A percentile compares a stretch with the other conserved stretches of the same genome.
Evolutionary conservation across 495 filamentous ascomycete genomes (phyloP).

Genomic region (Penicillium lagena): DNA sequence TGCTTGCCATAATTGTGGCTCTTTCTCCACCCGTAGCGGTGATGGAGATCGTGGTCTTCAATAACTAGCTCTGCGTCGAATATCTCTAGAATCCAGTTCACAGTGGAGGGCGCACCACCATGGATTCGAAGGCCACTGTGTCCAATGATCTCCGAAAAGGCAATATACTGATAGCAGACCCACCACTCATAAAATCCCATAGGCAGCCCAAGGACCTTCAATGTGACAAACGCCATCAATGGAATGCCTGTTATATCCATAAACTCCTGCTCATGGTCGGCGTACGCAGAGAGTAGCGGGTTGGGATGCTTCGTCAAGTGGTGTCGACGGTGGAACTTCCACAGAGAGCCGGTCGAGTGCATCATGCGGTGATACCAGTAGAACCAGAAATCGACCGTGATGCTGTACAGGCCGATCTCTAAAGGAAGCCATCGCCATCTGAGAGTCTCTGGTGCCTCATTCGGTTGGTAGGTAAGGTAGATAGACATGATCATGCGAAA

Average conservation of each 20-base stretch:
- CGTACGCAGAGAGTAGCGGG: conserved; percentile 20
- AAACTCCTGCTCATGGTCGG: conserved; percentile 23
- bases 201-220: conserved; percentile 15
- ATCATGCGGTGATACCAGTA: conserved; percentile 25
- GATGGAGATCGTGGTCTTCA: conserved; percentile 26
- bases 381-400: conserved; percentile 24
- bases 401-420: conserved; percentile 20
- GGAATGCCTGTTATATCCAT: conserved; percentile 23
- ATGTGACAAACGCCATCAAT: conserved; percentile 15
- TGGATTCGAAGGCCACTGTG: conserved; percentile 22
- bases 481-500: conserved; percentile 19
- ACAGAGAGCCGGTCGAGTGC: conserved; percentile 13
- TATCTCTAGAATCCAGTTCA: conserved; percentile 19
- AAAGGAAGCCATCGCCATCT: conserved; percentile 18
- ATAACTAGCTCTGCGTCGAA: conserved; percentile 22
- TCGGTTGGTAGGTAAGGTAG: conserved; percentile 24
- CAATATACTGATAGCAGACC: conserved; percentile 24
- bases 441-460: conserved; percentile 19
- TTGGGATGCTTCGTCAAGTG: conserved; percentile 25
- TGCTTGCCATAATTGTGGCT: conserved; percentile 26
- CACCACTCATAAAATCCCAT: conserved; percentile 27
- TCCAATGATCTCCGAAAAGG: conserved; percentile 21
- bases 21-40: conserved; percentile 24
- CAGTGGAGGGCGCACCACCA: conserved; percentile 15
- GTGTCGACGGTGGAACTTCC: conserved; percentile 23